phyloP scores from a whole-genome alignment of 2,329 filamentous ascomycete genomes.

The Penicillium sp. region DNA sequence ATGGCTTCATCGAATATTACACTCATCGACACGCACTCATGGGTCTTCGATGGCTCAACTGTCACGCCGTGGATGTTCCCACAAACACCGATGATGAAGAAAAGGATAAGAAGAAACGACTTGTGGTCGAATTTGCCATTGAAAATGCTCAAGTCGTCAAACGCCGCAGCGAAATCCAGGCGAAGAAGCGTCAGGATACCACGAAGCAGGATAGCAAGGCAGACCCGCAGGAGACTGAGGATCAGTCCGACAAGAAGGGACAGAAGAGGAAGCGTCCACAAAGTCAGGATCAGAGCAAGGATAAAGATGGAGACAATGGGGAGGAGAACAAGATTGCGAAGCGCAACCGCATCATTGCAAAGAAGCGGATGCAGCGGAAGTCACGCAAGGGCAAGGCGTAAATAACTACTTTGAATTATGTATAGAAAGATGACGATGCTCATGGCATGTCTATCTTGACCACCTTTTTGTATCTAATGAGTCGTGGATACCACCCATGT shows the following conservation, averaged over 20 bases:
- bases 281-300: slow-evolving; percentile 18
- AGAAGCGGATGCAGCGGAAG: slow-evolving; percentile 70
- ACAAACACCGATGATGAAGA: slow-evolving; percentile 29
- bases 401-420: slow-evolving; percentile 8
- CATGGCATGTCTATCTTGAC: neutral
- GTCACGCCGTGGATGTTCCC: slow-evolving; percentile 52
- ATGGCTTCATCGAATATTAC: slow-evolving; percentile 95
- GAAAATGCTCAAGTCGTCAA: slow-evolving; percentile 96
- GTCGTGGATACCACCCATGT: slow-evolving; percentile 11
- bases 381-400: slow-evolving; percentile 49
- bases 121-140: slow-evolving; percentile 96
- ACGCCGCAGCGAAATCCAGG: slow-evolving; percentile 50
- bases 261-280: slow-evolving; percentile 34
- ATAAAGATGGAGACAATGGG: slow-evolving; percentile 24
- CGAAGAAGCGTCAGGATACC: slow-evolving; percentile 21
- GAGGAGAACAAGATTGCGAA: slow-evolving; percentile 53
- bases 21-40: slow-evolving; percentile 92
- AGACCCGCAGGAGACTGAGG: slow-evolving; percentile 22
- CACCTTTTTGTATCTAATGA: slow-evolving; percentile 14
- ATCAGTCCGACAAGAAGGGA: slow-evolving; percentile 23
- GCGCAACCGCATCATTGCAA: slow-evolving; percentile 72
- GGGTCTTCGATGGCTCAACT: slow-evolving; percentile 90
- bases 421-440: slow-evolving; percentile 12
- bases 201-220: slow-evolving; percentile 19
- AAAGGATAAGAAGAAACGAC: slow-evolving; percentile 72